These are phyloP conservation scores for Yarrowia bubula DNA, from an alignment of 805 yeast species.

Conservation along the genomic window DNA sequence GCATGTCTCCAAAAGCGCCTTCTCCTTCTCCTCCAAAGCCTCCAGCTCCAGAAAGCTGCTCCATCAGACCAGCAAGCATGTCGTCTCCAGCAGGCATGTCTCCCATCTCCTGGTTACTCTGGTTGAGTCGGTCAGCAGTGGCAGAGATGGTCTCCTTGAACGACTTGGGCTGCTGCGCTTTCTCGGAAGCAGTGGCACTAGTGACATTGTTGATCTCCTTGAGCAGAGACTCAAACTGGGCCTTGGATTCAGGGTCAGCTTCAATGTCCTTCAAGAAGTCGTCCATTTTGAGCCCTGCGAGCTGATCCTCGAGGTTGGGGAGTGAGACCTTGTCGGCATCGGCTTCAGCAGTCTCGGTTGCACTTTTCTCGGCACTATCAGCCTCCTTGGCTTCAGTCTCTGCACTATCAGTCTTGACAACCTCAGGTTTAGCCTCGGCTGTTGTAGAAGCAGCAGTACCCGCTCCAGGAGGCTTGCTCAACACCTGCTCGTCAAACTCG, in stretches of 20 bases:
- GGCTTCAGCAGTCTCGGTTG: conserved; percentile 24
- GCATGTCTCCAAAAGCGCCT: conserved; percentile 55
- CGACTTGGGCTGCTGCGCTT: conserved; percentile 24
- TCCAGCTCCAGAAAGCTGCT: conserved; percentile 49
- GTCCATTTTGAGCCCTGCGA: conserved; percentile 43
- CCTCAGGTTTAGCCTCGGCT: conserved; percentile 21
- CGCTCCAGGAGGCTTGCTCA: conserved; percentile 59
- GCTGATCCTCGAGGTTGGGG: conserved; percentile 42
- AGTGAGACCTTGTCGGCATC: conserved; percentile 30
- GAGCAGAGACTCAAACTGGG: conserved; percentile 49
- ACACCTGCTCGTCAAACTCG: conserved; percentile 72
- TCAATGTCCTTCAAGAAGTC: conserved; percentile 50
- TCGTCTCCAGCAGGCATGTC: conserved; percentile 47
- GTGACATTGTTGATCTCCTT: conserved; percentile 22
- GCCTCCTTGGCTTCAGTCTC: conserved; percentile 1
- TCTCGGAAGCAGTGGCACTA: conserved; percentile 1
- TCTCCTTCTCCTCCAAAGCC: conserved; percentile 37
- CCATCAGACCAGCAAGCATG: conserved; percentile 59
- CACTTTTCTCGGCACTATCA: background rate
- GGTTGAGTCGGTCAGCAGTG: conserved; percentile 76
- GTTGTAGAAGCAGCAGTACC: background rate
- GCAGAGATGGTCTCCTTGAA: conserved; percentile 76
- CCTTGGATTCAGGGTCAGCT: conserved; percentile 53
- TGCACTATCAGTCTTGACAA: conserved; percentile 11
- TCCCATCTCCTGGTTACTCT: conserved; percentile 61